phyloP scores from a whole-genome alignment of 2,329 filamentous ascomycete genomes.

The Aspergillus pseudonomiae region DNA sequence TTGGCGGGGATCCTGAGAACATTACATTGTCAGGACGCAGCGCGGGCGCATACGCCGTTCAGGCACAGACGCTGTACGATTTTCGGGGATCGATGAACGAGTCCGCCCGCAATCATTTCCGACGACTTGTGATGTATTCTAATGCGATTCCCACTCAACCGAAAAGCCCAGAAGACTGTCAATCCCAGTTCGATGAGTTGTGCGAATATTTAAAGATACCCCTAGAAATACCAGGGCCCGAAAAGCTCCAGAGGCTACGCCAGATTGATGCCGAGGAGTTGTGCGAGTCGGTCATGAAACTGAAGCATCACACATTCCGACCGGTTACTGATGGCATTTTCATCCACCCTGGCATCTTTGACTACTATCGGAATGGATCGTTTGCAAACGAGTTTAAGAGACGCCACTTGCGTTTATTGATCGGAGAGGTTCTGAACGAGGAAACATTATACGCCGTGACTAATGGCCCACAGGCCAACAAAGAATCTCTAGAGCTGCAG shows the following conservation, averaged over 20 bases:
- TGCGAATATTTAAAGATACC: constrained; percentile 40
- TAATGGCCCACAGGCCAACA: constrained; percentile 39
- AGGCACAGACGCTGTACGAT: constrained; percentile 43
- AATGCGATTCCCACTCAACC: constrained; percentile 52
- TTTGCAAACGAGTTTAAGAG: constrained; percentile 45
- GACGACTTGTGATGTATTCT: constrained; percentile 48
- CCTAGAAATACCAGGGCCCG: constrained; percentile 15
- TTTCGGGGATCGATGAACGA: constrained; percentile 28
- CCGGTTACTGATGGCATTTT: constrained; percentile 49
- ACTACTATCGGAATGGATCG: constrained; percentile 40
- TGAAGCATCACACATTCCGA: constrained; percentile 52
- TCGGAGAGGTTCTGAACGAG: constrained; percentile 50
- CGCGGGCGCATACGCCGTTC: constrained; percentile 47
- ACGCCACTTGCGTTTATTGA: constrained; percentile 41
- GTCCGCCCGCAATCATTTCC: constrained; percentile 37
- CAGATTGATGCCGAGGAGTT: constrained; percentile 36
- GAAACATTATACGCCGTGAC: constrained; percentile 49
- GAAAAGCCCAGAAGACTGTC: constrained; percentile 40
- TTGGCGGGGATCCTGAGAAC: constrained; percentile 51
- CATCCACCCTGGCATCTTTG: constrained; percentile 41
- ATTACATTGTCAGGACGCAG: constrained; percentile 51
- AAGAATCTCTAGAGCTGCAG: constrained; percentile 41
- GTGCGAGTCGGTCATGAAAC: constrained; percentile 36
- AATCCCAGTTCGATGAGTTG: constrained; percentile 49
- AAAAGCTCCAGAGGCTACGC: constrained; percentile 41